phyloP scores from a whole-genome alignment of 805 yeast genomes.

The Suhomyces vadensis region DNA sequence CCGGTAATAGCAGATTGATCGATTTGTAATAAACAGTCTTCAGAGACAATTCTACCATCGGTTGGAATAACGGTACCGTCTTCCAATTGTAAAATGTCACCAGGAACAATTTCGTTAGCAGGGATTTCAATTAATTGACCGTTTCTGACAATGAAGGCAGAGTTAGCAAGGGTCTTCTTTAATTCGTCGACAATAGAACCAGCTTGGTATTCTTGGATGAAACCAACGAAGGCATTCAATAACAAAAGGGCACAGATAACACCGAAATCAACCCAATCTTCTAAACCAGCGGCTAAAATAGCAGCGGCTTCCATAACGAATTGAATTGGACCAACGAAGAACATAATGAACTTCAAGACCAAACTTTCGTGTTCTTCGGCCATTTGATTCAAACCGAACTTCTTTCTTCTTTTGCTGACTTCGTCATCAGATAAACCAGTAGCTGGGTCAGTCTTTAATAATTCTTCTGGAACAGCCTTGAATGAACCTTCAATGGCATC shows the following conservation, averaged over 20 bases:
- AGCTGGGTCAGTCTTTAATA: slow-evolving; percentile 78
- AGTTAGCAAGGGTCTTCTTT: slow-evolving; percentile 90
- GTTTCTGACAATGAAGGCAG: slow-evolving; percentile 83
- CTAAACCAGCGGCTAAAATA: slow-evolving; percentile 90
- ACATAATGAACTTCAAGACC: slow-evolving; percentile 76
- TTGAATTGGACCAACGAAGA: slow-evolving; percentile 94
- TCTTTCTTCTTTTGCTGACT: slow-evolving; percentile 81
- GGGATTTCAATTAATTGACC: slow-evolving; percentile 74
- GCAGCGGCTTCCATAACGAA: slow-evolving; percentile 98
- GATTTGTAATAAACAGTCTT: slow-evolving; percentile 82
- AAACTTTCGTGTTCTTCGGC: slow-evolving; percentile 83
- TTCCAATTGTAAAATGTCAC: slow-evolving; percentile 89
- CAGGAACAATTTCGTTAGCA: slow-evolving; percentile 88
- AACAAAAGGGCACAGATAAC: slow-evolving; percentile 85
- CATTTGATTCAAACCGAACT: slow-evolving; percentile 88
- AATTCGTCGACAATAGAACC: slow-evolving; percentile 97
- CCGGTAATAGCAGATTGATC: slow-evolving; percentile 98
- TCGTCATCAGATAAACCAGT: slow-evolving; percentile 78
- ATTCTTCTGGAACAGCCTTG: slow-evolving; percentile 83
- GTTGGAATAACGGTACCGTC: slow-evolving; percentile 93
- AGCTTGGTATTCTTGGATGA: slow-evolving; percentile 96
- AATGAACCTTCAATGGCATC: slow-evolving; percentile 37
- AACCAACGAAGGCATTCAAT: slow-evolving; percentile 92
- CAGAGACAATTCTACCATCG: slow-evolving; percentile 87
- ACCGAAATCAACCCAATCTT: slow-evolving; percentile 99